These are phyloP conservation scores for Pinus tabuliformis DNA, from an alignment of 75 land plant genomes.

Conservation along the genomic window DNA sequence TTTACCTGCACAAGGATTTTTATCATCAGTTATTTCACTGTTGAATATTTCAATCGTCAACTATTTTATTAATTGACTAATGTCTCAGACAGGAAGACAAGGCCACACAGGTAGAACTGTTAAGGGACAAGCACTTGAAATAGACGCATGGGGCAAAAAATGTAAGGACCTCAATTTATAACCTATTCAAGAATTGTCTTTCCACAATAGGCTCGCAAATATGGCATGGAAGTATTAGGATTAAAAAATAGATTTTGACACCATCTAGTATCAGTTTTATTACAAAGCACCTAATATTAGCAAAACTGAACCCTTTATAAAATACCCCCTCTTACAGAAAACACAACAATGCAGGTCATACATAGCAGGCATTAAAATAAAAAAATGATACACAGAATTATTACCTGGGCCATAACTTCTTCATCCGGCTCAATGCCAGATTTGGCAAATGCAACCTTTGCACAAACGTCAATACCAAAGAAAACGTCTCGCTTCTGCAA, in stretches of 20 bases:
- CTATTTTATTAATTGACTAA: not conserved
- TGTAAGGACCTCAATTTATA: too few species aligned
- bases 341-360: not conserved
- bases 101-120: not conserved
- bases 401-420: conserved; percentile 49
- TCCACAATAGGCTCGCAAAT: too few species aligned
- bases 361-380: not conserved
- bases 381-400: not conserved
- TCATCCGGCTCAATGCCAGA: conserved; percentile 46
- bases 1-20: conserved; percentile 45
- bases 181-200: too few species aligned
- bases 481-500: conserved; percentile 34
- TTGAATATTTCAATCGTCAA: not conserved
- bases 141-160: not conserved
- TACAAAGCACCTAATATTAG: not conserved
- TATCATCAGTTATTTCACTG: not conserved
- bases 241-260: too few species aligned
- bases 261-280: too few species aligned
- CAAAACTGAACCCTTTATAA: not conserved
- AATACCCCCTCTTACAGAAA: not conserved
- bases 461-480: conserved; percentile 42
- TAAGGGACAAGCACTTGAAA: not conserved
- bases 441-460: conserved; percentile 53
- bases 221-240: too few species aligned
- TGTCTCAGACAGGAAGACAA: not conserved